Conservation (phyloP, 768 basidiomycete species). For the Boletus rex-veris region DNA sequence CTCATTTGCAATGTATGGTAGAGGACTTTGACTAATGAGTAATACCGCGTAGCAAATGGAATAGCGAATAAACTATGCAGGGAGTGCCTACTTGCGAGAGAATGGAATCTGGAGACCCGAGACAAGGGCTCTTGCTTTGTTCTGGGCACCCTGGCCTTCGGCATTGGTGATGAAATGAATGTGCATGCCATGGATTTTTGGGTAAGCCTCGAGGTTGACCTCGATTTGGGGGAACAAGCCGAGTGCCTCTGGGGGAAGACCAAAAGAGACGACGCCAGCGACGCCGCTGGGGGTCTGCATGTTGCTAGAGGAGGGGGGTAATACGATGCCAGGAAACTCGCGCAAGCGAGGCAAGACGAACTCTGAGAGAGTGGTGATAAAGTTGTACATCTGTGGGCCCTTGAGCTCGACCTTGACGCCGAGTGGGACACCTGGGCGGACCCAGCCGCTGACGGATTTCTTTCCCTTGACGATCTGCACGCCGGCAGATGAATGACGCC, state of each 20-base stretch:
- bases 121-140: constrained; percentile 78
- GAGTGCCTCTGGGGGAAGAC: constrained; percentile 80
- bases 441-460: constrained; percentile 76
- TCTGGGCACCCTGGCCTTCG: constrained; percentile 84
- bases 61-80: neutral
- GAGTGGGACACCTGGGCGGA: constrained; percentile 75
- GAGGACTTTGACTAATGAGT: constrained; percentile 23
- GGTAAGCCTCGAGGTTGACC: constrained; percentile 88
- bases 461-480: constrained; percentile 72
- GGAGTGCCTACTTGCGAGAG: constrained; percentile 37
- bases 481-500: constrained; percentile 64
- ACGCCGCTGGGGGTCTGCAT: constrained; percentile 72
- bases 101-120: constrained; percentile 95
- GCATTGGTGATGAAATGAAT: constrained; percentile 92
- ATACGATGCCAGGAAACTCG: constrained; percentile 80
- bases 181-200: constrained; percentile 84
- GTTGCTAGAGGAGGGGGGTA: constrained; percentile 73
- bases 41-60: constrained; percentile 10
- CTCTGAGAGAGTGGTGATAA: constrained; percentile 81
- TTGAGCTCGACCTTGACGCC: constrained; percentile 89
- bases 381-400: constrained; percentile 93
- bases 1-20: constrained; percentile 32
- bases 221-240: constrained; percentile 94
- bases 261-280: constrained; percentile 86
- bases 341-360: constrained; percentile 93